Conservation (phyloP, 208 protist species). For the Porcisia hertigi region DNA sequence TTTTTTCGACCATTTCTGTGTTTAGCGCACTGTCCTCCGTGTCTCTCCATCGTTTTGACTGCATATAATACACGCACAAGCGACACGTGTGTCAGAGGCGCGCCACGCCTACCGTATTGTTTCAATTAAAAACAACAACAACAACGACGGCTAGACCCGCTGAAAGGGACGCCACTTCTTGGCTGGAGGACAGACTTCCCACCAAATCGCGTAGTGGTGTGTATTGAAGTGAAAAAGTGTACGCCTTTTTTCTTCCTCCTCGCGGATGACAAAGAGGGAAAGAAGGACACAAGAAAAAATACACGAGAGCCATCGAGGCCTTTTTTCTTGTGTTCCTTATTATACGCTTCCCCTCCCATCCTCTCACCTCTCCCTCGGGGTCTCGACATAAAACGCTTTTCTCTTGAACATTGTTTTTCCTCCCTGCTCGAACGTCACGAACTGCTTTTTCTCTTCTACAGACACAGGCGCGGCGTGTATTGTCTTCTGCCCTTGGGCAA, state of each 20-base stretch:
- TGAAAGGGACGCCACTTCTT: neutral
- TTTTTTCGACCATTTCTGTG: neutral
- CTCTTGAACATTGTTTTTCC: neutral
- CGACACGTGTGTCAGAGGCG: neutral
- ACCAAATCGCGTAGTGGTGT: neutral
- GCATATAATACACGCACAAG: neutral
- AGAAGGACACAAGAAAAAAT: neutral
- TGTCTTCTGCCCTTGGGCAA: neutral
- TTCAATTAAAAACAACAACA: neutral
- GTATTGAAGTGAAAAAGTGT: neutral
- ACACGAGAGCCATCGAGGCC: neutral
- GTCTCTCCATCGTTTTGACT: neutral
- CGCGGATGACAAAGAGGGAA: neutral
- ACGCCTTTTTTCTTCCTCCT: neutral
- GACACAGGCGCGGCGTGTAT: neutral
- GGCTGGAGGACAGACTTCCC: neutral
- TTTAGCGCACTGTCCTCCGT: neutral
- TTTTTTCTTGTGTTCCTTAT: neutral
- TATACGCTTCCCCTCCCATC: neutral
- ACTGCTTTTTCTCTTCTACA: neutral
- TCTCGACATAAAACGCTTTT: neutral
- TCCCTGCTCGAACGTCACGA: neutral
- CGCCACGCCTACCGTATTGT: neutral
- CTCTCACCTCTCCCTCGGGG: neutral
- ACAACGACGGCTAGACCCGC: neutral